These are phyloP conservation scores for Penicillium sp. DNA, from an alignment of 2,329 filamentous ascomycete genomes.

Conservation along the genomic window DNA sequence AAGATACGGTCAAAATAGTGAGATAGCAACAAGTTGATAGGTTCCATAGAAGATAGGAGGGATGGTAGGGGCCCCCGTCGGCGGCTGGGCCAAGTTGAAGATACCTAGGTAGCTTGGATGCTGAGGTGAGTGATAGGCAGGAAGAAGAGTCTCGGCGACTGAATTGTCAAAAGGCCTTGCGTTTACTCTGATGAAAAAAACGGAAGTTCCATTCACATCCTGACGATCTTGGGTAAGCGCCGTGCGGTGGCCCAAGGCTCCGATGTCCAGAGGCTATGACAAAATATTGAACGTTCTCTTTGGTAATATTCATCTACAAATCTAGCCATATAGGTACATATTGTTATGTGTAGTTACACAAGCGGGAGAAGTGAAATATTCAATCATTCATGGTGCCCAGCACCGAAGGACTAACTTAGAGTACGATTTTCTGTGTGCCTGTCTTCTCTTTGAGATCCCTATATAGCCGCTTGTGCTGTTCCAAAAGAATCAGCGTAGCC, in stretches of 20 bases:
- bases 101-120: background rate
- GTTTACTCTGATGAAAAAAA: background rate
- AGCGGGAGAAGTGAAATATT: background rate
- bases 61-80: too few relatives aligned
- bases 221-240: background rate
- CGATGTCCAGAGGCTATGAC: background rate
- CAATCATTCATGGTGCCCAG: too few relatives aligned
- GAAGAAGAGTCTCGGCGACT: too few relatives aligned
- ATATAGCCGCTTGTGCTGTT: conserved; percentile 76
- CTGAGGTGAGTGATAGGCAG: too few relatives aligned
- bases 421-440: background rate
- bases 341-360: too few relatives aligned
- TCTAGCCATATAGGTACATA: background rate
- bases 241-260: background rate
- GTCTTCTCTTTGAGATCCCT: background rate
- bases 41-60: background rate
- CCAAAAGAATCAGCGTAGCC: conserved; percentile 80
- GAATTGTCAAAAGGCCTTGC: background rate
- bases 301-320: background rate
- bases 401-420: background rate
- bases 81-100: background rate
- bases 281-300: background rate
- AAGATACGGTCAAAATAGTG: too few relatives aligned
- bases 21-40: background rate
- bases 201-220: background rate